Conservation (phyloP, 805 yeast genomes). For the Teunomyces kruisii region DNA sequence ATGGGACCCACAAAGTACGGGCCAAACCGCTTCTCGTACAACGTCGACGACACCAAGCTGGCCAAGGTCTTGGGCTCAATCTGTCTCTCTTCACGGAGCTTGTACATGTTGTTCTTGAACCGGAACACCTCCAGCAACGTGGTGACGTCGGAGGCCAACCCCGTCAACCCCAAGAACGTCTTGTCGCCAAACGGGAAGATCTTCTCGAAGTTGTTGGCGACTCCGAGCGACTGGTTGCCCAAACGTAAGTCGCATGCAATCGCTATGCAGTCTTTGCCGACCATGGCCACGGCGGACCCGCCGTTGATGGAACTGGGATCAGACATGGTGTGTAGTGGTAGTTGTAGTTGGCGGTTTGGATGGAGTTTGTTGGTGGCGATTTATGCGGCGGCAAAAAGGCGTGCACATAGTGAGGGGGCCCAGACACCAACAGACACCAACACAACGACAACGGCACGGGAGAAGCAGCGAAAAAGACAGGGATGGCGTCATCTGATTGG, state of each 20-base stretch:
- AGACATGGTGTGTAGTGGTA: constrained; percentile 45
- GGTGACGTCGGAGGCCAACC: constrained; percentile 90
- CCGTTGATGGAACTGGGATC: constrained; percentile 83
- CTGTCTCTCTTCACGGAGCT: constrained; percentile 83
- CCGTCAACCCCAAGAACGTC: constrained; percentile 88
- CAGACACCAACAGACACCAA: too few species aligned
- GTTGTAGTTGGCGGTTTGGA: too few species aligned
- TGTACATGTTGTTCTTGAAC: constrained; percentile 82
- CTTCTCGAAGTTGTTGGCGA: constrained; percentile 91
- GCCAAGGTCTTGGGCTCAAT: constrained; percentile 95
- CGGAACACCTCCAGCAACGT: constrained; percentile 82
- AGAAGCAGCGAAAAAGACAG: too few species aligned
- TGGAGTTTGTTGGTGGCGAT: too few species aligned
- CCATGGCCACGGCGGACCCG: constrained; percentile 98
- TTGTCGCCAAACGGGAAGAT: constrained; percentile 78
- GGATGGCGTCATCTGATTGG: too few species aligned
- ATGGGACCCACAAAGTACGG: constrained; percentile 97
- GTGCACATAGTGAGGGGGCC: too few species aligned
- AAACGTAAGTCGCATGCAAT: constrained; percentile 93
- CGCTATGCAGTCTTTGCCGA: constrained; percentile 97
- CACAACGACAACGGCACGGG: too few species aligned
- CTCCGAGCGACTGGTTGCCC: constrained; percentile 91
- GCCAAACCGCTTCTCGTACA: constrained; percentile 90
- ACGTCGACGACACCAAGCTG: constrained; percentile 82
- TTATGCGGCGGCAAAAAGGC: too few species aligned